These are phyloP conservation scores for Venturia carpophila DNA, from an alignment of 2,329 filamentous ascomycete species.

Conservation along the genomic window DNA sequence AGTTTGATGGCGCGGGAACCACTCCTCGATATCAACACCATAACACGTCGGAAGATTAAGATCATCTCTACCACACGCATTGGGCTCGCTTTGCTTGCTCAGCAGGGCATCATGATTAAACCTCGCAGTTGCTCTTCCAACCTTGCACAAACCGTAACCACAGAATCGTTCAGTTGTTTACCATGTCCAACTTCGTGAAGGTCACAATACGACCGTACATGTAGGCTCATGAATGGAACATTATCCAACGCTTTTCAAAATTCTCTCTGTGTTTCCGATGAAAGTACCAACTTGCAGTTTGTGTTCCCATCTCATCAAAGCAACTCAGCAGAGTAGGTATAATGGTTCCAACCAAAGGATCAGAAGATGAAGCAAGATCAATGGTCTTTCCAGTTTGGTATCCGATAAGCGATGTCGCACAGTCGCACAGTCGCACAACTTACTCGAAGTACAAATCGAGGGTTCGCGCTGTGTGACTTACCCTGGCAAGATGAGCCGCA, in stretches of 20 bases:
- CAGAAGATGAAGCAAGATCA: neutral
- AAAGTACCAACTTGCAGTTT: neutral
- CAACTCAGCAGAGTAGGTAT: neutral
- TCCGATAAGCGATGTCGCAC: constrained; percentile 4
- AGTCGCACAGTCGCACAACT: neutral
- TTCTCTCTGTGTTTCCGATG: neutral
- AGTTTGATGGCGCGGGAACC: neutral
- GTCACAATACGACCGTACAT: neutral
- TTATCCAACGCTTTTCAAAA: neutral
- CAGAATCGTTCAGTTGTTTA: neutral
- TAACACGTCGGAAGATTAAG: neutral
- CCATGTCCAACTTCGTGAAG: neutral
- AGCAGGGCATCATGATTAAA: neutral
- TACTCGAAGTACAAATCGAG: neutral
- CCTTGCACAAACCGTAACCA: neutral
- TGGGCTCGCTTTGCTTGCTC: neutral
- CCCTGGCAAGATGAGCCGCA: neutral
- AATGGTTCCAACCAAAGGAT: neutral
- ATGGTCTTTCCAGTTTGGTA: neutral
- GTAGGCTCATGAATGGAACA: neutral
- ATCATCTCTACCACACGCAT: neutral
- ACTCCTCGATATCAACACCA: neutral
- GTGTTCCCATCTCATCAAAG: neutral
- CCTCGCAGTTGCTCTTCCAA: neutral
- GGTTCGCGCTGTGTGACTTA: neutral